Conservation (phyloP, 805 yeast species). For the Kodamaea nitidulidarum region DNA sequence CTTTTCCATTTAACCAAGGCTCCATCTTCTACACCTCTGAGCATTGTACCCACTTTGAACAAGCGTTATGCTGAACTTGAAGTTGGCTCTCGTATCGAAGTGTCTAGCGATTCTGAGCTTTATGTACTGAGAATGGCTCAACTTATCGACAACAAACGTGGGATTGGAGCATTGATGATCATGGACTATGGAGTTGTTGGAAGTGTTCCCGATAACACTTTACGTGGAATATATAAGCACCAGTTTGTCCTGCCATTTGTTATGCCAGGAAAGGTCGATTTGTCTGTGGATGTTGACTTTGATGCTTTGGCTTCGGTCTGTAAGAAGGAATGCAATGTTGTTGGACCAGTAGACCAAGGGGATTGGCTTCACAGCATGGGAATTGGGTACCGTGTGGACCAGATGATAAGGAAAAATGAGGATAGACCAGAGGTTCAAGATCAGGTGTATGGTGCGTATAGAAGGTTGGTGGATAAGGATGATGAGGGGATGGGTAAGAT, state of each 20-base stretch:
- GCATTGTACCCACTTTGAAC: slow-evolving; percentile 50
- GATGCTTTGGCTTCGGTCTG: slow-evolving; percentile 42
- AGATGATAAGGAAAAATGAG: slow-evolving; percentile 43
- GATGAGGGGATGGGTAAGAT: slow-evolving; percentile 69
- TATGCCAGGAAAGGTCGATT: slow-evolving; percentile 76
- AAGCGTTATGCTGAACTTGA: slow-evolving; percentile 52
- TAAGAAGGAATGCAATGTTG: slow-evolving; percentile 22
- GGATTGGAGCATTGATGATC: slow-evolving; percentile 61
- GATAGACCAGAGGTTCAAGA: slow-evolving; percentile 44
- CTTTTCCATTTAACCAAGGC: slow-evolving; percentile 53
- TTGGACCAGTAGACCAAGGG: slow-evolving; percentile 71
- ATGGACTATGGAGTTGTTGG: slow-evolving; percentile 72
- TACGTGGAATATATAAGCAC: slow-evolving; percentile 72
- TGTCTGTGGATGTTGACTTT: slow-evolving; percentile 83
- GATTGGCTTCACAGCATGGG: slow-evolving; percentile 78
- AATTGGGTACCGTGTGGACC: slow-evolving; percentile 63
- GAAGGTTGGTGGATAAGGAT: slow-evolving; percentile 58
- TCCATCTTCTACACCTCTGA: slow-evolving; percentile 58
- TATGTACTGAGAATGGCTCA: slow-evolving; percentile 52
- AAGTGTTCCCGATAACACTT: slow-evolving; percentile 63
- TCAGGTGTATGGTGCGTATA: slow-evolving; percentile 52
- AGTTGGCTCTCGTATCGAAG: slow-evolving; percentile 58
- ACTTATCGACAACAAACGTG: slow-evolving; percentile 35
- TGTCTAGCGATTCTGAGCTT: slow-evolving; percentile 69
- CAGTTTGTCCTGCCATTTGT: slow-evolving; percentile 69